Conservation (phyloP, 2,329 filamentous ascomycete species). For the Penicillium hesseltinei region DNA sequence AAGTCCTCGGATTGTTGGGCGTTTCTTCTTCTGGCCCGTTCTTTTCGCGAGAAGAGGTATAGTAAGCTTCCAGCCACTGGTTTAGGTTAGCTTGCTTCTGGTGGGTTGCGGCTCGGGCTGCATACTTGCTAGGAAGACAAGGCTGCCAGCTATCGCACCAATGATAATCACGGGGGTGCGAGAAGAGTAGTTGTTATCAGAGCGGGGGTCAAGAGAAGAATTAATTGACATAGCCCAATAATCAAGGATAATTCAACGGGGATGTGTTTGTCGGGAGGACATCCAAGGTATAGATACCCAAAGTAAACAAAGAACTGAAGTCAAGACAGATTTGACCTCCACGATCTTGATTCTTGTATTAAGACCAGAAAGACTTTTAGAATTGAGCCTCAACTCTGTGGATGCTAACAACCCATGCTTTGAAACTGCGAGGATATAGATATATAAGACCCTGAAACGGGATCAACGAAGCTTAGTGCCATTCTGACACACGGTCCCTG, state of each 20-base stretch:
- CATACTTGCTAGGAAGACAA: constrained; percentile 11
- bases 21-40: constrained; percentile 24
- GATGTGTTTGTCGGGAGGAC: neutral
- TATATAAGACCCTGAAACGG: constrained; percentile 15
- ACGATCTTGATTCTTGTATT: neutral
- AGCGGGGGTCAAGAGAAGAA: neutral
- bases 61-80: constrained; percentile 21
- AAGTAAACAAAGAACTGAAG: neutral
- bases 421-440: constrained; percentile 9
- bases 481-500: constrained; percentile 18
- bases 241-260: neutral
- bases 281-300: neutral
- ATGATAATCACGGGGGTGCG: constrained; percentile 5
- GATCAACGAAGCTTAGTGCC: constrained; percentile 13
- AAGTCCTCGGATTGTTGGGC: constrained; percentile 7
- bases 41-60: constrained; percentile 25
- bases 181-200: neutral
- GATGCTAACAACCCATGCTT: neutral
- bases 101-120: constrained; percentile 7
- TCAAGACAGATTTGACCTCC: neutral
- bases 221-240: constrained; percentile 5
- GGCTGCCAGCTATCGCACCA: constrained; percentile 5
- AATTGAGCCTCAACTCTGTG: neutral
- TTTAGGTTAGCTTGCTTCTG: constrained; percentile 8
- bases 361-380: neutral